Evolutionary conservation across 768 basidiomycete species (phyloP).

Genomic region (Leccinum olivaceopallidum): DNA sequence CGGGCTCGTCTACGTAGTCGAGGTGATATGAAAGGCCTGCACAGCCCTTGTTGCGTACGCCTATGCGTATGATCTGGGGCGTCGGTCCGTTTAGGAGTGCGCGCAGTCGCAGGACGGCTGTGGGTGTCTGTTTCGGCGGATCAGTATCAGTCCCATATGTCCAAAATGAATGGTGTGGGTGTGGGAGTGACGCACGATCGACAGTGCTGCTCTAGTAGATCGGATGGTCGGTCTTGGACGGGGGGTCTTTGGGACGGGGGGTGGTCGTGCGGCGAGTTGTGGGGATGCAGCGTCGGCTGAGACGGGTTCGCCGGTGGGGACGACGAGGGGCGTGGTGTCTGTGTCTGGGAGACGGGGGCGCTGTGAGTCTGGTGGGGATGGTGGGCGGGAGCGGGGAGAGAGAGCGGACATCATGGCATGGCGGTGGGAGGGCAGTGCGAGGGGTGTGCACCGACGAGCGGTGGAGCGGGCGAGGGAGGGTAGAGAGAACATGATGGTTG

Average conservation of each 20-base stretch:
- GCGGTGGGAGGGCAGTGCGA: constrained; percentile 32
- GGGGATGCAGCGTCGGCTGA: constrained; percentile 66
- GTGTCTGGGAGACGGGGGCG: constrained; percentile 25
- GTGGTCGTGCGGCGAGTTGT: constrained; percentile 70
- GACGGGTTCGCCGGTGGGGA: constrained; percentile 46
- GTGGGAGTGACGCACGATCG: constrained; percentile 51
- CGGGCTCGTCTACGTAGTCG: constrained; percentile 90
- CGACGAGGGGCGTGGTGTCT: constrained; percentile 53
- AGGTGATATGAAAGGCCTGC: constrained; percentile 85
- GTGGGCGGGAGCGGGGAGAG: constrained; percentile 35
- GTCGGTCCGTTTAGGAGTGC: constrained; percentile 78
- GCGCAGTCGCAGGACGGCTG: constrained; percentile 70
- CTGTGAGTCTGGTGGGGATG: constrained; percentile 18
- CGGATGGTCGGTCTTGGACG: constrained; percentile 65
- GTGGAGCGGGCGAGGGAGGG: constrained; percentile 19
- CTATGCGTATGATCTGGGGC: constrained; percentile 91
- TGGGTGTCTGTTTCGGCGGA: constrained; percentile 58
- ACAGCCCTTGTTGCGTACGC: constrained; percentile 97
- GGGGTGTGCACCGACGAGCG: not conserved
- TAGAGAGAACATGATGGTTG: constrained; percentile 26
- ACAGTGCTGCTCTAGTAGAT: constrained; percentile 74
- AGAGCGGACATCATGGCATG: constrained; percentile 71
- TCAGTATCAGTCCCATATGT: not conserved
- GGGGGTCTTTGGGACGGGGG: constrained; percentile 63
- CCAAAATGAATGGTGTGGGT: not conserved